phyloP scores from a whole-genome alignment of 2,329 filamentous ascomycete species.

The Colletotrichum salicis region DNA sequence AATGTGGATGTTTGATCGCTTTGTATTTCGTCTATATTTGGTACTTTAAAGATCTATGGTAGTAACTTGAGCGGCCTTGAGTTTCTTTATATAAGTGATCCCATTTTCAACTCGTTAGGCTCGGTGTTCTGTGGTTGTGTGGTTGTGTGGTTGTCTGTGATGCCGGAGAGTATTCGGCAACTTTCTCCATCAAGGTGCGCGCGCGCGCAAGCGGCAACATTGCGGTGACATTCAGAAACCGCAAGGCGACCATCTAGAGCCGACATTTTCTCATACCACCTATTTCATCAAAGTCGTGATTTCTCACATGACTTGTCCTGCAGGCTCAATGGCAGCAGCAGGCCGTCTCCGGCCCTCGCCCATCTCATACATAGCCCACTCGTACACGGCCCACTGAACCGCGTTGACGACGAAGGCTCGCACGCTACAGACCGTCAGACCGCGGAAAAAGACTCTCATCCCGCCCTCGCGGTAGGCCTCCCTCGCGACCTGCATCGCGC shows the following conservation, averaged over 20 bases:
- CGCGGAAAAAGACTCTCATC: slow-evolving; percentile 73
- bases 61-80: neutral
- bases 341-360: slow-evolving; percentile 46
- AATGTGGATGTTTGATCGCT: neutral
- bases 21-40: neutral
- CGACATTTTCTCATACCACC: neutral
- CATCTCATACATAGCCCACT: slow-evolving; percentile 80
- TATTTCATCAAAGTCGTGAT: neutral
- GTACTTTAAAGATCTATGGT: neutral
- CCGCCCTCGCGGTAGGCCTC: slow-evolving; percentile 75
- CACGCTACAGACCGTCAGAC: slow-evolving; percentile 82
- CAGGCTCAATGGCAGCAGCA: slow-evolving; percentile 11
- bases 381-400: slow-evolving; percentile 91
- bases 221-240: neutral
- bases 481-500: slow-evolving; percentile 72
- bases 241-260: neutral
- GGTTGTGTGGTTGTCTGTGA: neutral
- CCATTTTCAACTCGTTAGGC: neutral
- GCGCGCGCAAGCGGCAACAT: neutral
- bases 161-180: slow-evolving; percentile 31
- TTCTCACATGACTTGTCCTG: slow-evolving; percentile 32
- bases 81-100: neutral
- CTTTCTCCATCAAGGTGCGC: slow-evolving; percentile 7
- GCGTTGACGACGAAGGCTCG: slow-evolving; percentile 94
- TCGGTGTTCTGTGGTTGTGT: neutral